Evolutionary conservation across 352 stramenopile species (phyloP), one percentile per base, ranked within the genome.

Genomic region (Globisporangium lucens): DNA sequence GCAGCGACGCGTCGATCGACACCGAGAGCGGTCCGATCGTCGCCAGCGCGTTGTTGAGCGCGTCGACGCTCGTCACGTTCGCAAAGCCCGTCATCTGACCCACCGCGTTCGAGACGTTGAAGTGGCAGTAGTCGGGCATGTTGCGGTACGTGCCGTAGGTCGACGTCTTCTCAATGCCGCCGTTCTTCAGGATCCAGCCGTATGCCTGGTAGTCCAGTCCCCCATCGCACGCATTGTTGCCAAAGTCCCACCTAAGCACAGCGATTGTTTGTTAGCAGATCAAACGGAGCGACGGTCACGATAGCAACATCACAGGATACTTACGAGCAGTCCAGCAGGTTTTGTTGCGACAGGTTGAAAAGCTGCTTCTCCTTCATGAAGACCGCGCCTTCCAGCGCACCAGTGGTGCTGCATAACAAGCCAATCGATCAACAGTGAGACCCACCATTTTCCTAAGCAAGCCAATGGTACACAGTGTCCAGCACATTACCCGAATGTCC

Each of bases 171-270:
- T 95, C 89, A 6, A 91, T 79, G 8, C 86, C 87, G 24, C 87
- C 85, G 63, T 89, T 89, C 15, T 80, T 78, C 47, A 97, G 81
- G 65, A 97, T 95, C 88, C 88, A 97, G 29, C 85, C 74, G 70
- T 96, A 97, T 60, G 90, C 90, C 66, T 95, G 85, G 68, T 97
- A 97, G 77, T 97, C 90, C 43, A 96, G 70, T 3, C 91, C 91
- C 68, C 91, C 91, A 35, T 97, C 78, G 63, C 91, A 97, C 10
- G 83, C 91, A 57, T 96, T 89, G 79, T 98, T 98, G 35, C 91
- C 91, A 77, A 86, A 88, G 69, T 94, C 83, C 91, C 91, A 98
- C 30, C 85, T 93, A 56, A 12, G 12, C 15, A 30, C 47, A 71
- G 4, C 35, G 8, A 67, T 4, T 7, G 38, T 17, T 13, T 41